Evolutionary conservation across 306 rosid species (phyloP), one percentile per base, ranked within the genome.

Genomic region (Medicago ruthenica): DNA sequence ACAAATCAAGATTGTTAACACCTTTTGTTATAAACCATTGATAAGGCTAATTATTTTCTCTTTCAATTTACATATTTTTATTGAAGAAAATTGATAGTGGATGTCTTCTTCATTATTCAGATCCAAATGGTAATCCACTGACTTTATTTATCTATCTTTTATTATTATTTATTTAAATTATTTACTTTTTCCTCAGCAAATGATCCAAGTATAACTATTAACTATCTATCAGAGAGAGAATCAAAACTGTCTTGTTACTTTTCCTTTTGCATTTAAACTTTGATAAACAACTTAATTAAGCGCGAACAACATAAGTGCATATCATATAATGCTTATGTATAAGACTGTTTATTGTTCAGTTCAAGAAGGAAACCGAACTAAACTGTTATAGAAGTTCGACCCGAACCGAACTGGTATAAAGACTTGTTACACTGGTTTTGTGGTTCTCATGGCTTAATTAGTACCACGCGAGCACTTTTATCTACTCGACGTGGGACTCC

Each of bases 91-190:
- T 59, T 80, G 48, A 58, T 65, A 48, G 16, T 37, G 75, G 61
- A 7, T 75, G 51, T 11, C 37, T 22, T 3, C 71, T 70, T 78
- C 77, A 73, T 69, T 37, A 6, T 71, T 74, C 86, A 85, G 88
- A 85, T 79, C 86, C 86, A 48, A 85, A 79, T 79, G 88, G 88
- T 85, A 85, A 73, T 83, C 8, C 16, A 3, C 7, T 71, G 3
- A 54, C 31, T 67, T 62, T 70, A 40, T 62, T 41, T 15, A 4
- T 44, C 7, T 40, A n/a, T 62, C 15, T 40, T 37, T 66, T 42
- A 17, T 40, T 3, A 31, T 31, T 62, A 14, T 42, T 22, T 57
- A 14, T 16, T 20, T 72, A 2, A 39, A 9, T 9, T 40, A 40
- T 40, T 8, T 2, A 9, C 12, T 40, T 8, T 40, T 8, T 40